These are phyloP conservation scores for Botrytis paeoniae DNA, from an alignment of 2,329 filamentous ascomycete genomes.

Conservation along the genomic window DNA sequence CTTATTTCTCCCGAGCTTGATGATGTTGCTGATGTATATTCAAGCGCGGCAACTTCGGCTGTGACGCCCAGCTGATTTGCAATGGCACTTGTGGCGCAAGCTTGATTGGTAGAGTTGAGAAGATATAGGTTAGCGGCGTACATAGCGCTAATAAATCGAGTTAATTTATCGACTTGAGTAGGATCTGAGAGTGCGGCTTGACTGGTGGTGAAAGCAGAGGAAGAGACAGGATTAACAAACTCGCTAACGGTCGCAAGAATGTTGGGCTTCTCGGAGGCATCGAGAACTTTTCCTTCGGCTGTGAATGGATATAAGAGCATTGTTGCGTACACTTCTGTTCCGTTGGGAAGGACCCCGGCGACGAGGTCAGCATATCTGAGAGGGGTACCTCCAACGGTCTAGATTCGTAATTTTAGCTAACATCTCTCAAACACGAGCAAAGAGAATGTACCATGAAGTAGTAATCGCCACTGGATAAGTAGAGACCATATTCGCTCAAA, in stretches of 20 bases:
- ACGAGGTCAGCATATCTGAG: constrained; percentile 33
- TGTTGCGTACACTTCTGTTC: constrained; percentile 35
- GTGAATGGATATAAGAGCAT: constrained; percentile 38
- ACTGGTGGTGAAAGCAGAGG: constrained; percentile 33
- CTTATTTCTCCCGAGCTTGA: constrained; percentile 32
- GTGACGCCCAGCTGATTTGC: too few species aligned
- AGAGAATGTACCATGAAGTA: too few species aligned
- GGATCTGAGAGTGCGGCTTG: constrained; percentile 23
- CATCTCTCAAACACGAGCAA: too few species aligned
- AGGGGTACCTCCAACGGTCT: too few species aligned
- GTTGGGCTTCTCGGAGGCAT: constrained; percentile 23
- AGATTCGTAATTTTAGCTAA: too few species aligned
- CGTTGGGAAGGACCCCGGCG: constrained; percentile 32
- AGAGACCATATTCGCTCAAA: constrained; percentile 27
- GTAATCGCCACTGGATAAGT: neutral
- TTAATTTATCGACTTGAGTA: constrained; percentile 22
- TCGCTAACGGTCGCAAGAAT: too few species aligned
- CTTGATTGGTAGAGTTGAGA: constrained; percentile 17
- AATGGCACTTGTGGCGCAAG: too few species aligned
- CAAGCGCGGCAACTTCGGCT: constrained; percentile 15
- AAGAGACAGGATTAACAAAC: neutral
- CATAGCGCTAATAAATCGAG: constrained; percentile 34
- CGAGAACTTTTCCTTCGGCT: constrained; percentile 24
- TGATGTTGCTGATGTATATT: constrained; percentile 33
- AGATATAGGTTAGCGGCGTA: constrained; percentile 35